Conservation (phyloP, 2,329 filamentous ascomycete species). For the Aschersonia sp. region DNA sequence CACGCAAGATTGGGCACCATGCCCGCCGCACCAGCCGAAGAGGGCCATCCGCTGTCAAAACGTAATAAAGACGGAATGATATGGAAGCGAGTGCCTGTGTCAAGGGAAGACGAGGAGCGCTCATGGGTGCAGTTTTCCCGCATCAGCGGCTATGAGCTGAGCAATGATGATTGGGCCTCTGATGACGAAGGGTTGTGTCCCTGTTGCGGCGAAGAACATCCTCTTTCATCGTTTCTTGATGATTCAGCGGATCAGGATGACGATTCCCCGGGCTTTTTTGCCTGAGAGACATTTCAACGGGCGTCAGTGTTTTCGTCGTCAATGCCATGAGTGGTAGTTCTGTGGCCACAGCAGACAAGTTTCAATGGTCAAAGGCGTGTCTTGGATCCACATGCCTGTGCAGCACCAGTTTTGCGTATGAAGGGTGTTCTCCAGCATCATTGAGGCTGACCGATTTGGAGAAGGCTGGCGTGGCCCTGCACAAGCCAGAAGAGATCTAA, state of each 20-base stretch:
- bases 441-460: too few relatives aligned
- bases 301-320: too few relatives aligned
- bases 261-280: not conserved
- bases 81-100: slow-evolving; percentile 34
- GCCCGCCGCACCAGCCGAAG: slow-evolving; percentile 25
- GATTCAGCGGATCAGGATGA: slow-evolving; percentile 10
- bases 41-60: slow-evolving; percentile 26
- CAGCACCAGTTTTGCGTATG: too few relatives aligned
- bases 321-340: too few relatives aligned
- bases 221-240: slow-evolving; percentile 19
- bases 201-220: slow-evolving; percentile 24
- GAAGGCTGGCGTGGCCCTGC: too few relatives aligned
- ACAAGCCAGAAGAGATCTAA: too few relatives aligned
- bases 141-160: slow-evolving; percentile 21
- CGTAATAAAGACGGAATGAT: slow-evolving; percentile 29
- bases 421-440: too few relatives aligned
- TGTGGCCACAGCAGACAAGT: too few relatives aligned
- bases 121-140: slow-evolving; percentile 34
- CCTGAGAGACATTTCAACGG: too few relatives aligned
- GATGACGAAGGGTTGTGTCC: slow-evolving; percentile 23
- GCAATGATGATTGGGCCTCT: slow-evolving; percentile 16
- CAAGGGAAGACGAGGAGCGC: slow-evolving; percentile 23
- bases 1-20: slow-evolving; percentile 18
- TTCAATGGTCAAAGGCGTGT: too few relatives aligned
- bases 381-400: too few relatives aligned